Conservation (phyloP, 352 stramenopile genomes). For the Phytophthora quininea region DNA sequence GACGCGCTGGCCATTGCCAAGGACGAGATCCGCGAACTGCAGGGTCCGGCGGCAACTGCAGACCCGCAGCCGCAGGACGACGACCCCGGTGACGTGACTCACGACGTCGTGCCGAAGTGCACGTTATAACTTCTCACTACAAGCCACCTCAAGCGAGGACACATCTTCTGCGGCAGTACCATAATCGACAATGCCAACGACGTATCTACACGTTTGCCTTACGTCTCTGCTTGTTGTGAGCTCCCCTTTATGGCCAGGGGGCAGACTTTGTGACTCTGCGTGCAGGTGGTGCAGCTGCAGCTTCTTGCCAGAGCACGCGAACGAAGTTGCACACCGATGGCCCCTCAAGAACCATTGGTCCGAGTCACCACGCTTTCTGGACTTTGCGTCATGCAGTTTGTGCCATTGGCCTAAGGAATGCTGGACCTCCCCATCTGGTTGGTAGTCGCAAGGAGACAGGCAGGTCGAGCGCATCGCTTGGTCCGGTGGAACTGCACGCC, state of each 20-base stretch:
- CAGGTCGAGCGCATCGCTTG: not conserved
- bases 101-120: constrained; percentile 1
- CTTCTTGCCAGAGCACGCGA: constrained; percentile 8
- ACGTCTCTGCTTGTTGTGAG: not conserved
- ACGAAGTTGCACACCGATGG: constrained; percentile 9
- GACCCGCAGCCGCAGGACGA: constrained; percentile 27
- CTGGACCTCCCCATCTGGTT: constrained; percentile 11
- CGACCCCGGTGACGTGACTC: constrained; percentile 3
- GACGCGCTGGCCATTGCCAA: constrained; percentile 33
- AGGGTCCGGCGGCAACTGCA: not conserved
- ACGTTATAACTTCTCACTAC: not conserved
- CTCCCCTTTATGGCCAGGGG: not conserved
- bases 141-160: not conserved
- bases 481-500: not conserved
- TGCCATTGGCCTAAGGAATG: constrained; percentile 24
- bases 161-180: constrained; percentile 18
- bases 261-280: not conserved
- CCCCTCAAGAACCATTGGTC: constrained; percentile 13
- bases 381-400: constrained; percentile 8
- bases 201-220: not conserved
- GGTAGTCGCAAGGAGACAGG: not conserved
- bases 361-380: constrained; percentile 22
- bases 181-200: constrained; percentile 16
- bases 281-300: constrained; percentile 9
- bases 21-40: constrained; percentile 36